These are phyloP conservation scores for Thyridium curvatum DNA, from an alignment of 2,329 filamentous ascomycete genomes.

Conservation along the genomic window DNA sequence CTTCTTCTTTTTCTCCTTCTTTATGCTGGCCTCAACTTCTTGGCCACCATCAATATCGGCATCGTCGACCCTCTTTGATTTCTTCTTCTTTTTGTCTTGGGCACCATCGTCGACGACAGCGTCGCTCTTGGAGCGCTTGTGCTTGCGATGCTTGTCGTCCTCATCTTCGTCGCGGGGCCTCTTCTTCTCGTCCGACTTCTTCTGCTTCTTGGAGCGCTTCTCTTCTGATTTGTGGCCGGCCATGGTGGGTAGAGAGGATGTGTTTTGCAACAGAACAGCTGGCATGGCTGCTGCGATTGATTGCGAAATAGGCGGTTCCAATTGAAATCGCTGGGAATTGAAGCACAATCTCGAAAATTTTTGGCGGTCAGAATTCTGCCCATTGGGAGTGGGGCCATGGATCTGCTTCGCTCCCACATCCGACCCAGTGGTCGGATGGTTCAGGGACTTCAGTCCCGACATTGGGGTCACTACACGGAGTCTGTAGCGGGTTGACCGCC, in stretches of 20 bases:
- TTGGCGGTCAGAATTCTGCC: too few relatives aligned
- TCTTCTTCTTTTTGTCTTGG: conserved; percentile 2
- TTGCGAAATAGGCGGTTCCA: too few relatives aligned
- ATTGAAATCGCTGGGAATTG: too few relatives aligned
- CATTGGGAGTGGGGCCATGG: too few relatives aligned
- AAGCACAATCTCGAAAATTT: too few relatives aligned
- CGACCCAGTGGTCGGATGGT: too few relatives aligned
- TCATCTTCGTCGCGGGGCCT: conserved; percentile 6
- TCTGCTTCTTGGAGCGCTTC: conserved; percentile 16
- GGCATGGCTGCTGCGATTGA: conserved; percentile 12
- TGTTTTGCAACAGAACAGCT: too few relatives aligned
- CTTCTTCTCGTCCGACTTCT: conserved; percentile 4
- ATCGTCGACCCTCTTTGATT: conserved; percentile 2
- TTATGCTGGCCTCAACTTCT: conserved; percentile 21
- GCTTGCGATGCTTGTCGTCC: conserved; percentile 1
- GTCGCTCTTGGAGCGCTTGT: conserved; percentile 5
- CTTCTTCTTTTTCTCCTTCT: conserved; percentile 27
- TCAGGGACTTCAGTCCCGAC: too few relatives aligned
- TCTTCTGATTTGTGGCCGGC: conserved; percentile 24
- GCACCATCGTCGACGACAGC: not conserved
- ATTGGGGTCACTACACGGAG: too few relatives aligned
- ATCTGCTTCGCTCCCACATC: too few relatives aligned
- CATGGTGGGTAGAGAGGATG: conserved; percentile 17
- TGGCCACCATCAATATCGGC: conserved; percentile 15
- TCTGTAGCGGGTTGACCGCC: too few relatives aligned